These are phyloP conservation scores for Emergomyces africanus DNA, from an alignment of 2,329 filamentous ascomycete genomes.

Conservation along the genomic window DNA sequence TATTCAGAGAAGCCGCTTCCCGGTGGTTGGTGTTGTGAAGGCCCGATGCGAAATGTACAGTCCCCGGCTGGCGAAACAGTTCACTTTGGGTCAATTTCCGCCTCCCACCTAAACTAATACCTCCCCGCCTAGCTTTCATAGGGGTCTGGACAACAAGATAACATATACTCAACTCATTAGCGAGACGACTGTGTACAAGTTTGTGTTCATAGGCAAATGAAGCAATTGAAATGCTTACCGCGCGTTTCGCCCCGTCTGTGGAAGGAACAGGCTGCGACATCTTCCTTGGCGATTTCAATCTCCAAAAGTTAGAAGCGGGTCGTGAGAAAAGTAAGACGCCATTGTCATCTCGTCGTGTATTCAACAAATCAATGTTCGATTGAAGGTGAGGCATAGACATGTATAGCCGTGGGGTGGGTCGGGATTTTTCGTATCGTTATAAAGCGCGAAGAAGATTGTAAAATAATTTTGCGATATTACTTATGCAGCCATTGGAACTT, in stretches of 20 bases:
- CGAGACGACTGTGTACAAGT: neutral
- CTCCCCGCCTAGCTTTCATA: constrained; percentile 1
- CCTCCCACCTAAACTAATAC: neutral
- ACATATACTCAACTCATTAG: neutral
- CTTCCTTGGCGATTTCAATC: neutral
- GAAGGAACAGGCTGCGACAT: neutral
- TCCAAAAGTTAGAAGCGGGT: neutral
- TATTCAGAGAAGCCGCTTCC: neutral
- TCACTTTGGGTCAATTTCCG: neutral
- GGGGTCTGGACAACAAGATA: neutral
- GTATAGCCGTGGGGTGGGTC: neutral
- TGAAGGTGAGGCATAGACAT: neutral
- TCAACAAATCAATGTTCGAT: neutral
- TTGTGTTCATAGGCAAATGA: neutral
- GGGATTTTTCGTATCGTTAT: neutral
- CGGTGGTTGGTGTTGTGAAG: neutral
- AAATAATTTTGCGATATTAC: neutral
- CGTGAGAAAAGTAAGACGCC: neutral
- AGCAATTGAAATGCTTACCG: neutral
- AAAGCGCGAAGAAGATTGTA: neutral
- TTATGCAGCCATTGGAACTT: neutral
- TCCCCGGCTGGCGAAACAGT: neutral
- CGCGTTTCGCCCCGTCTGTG: neutral
- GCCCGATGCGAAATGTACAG: neutral
- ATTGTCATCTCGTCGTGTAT: neutral